phyloP scores from a whole-genome alignment of 202 grass and related monocot species.

The Carex sylvatica region DNA sequence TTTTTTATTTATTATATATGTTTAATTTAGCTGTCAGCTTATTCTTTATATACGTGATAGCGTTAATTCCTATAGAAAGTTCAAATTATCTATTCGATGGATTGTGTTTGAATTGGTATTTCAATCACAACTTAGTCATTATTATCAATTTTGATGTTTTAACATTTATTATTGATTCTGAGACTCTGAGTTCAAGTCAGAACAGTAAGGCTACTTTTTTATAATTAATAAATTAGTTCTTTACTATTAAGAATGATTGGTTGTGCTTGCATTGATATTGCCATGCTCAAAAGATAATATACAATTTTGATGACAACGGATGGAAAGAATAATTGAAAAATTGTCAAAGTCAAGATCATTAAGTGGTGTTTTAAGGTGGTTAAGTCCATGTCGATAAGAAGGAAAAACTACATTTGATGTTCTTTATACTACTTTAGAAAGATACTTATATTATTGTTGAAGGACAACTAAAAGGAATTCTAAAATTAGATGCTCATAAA shows the following conservation, averaged over 20 bases:
- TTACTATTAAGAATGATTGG: too few species aligned
- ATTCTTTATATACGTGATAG: not conserved
- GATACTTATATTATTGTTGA: not conserved
- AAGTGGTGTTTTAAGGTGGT: too few species aligned
- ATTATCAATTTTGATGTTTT: not conserved
- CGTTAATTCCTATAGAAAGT: too few species aligned
- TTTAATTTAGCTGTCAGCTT: not conserved
- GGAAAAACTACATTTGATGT: slow-evolving; percentile 50
- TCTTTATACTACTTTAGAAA: not conserved
- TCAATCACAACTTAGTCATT: not conserved
- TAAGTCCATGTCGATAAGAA: not conserved
- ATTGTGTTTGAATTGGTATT: not conserved
- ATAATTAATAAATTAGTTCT: too few species aligned
- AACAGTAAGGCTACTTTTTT: too few species aligned
- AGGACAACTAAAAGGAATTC: not conserved
- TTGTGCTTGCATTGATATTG: too few species aligned
- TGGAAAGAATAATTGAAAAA: too few species aligned
- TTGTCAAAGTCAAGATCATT: too few species aligned
- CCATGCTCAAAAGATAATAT: too few species aligned
- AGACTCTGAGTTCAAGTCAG: not conserved
- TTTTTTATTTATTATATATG: not conserved
- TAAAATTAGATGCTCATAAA: not conserved
- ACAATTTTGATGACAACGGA: too few species aligned
- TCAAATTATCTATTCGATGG: too few species aligned
- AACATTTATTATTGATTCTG: too few species aligned